Evolutionary conservation across 768 basidiomycete genomes (phyloP), one percentile per base, ranked within the genome.

Genomic region (Boletus pseudo-olivaceus): DNA sequence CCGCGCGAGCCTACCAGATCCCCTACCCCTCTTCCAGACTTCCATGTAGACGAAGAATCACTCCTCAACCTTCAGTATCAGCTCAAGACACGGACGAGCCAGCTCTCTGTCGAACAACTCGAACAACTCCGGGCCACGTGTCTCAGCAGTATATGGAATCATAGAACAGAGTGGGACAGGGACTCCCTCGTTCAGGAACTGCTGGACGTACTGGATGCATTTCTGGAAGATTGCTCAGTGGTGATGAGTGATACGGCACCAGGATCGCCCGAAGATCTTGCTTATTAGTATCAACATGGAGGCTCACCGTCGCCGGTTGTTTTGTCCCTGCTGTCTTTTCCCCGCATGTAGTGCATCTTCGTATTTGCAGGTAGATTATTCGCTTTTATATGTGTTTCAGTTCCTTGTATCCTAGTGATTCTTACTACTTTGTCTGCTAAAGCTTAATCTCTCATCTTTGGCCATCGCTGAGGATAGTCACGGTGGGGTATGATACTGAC

Each of bases 91-190:
- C 67, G 67, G 42, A 97, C 96, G 1, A 66, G 56, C 7, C 66
- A 65, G 0, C 74, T 98, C 40, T 90, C 77, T 26, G 78, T 98
- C 47, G 97, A 99, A 66, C 85, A 96, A 66, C 80, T 99, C 7
- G 97, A 98, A 67, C 94, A 98, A 70, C 78, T 99, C 7, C 83
- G 97, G 6, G 95, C 97, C 8, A 83, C 81, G 3, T 88, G 85
- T 61, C 80, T 94, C 26, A 83, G 84, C 39, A 76, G 76, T 47
- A 78, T 98, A n/a, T 99, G 95, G 95, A 76, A 82, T 29, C 84
- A 82, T 57, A 74, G 94, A 34, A 73, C 76, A 12, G 87, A 88
- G 33, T 99, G 97, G 97, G 82, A 97, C 64, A 78, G 95, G 43
- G 79, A 82, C 61, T 70, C 65, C 7, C 74, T 95, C 47, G 67